Base-by-base conservation (phyloP, 2,329 filamentous ascomycete species). In the Exophiala dermatitidis region DNA sequence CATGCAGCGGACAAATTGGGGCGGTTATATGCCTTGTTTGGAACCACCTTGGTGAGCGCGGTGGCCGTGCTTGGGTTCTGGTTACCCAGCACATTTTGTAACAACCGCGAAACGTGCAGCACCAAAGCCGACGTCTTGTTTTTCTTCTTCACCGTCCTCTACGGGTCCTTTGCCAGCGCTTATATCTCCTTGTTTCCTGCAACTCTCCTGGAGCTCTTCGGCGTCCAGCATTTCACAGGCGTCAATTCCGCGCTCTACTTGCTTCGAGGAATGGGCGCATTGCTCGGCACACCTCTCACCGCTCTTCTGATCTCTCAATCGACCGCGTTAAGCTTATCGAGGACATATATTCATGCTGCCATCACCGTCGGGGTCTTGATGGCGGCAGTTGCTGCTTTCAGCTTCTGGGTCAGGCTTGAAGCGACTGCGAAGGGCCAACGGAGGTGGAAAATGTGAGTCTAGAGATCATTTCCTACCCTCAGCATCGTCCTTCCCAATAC, bases 101-200 rank as follows among this genome's bases (percentile, higher is more conserved):
- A 38, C 4, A 19, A 19, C 19, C 19, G 19, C 19, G 19, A 19
- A 19, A 19, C 19, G 19, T 19, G 19, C 19, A 19, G 19, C 19
- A 41, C n/a, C 62, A 61, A 2, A 64, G 61, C 52, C 28, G 28
- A 37, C 12, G 43, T 8, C n/a, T 30, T 28, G 10, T 30, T 10
- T 1, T 43, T 64, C 5, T 46, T 66, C 5, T 49, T 67, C 9
- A 54, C 63, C 1, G 62, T 65, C 0, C 42, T 65, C 1, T 71
- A 71, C 33, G 68, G 69, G n/a, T 52, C 64, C 4, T 68, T 68
- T 43, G 69, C 68, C 4, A 63, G 65, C 26, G 68, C 69, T 2
- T 71, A 71, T 53, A 65, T 71, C 30, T 65, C 66, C 10, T 59
- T 71, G 1, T 71, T 71, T 42, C 69, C 70, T 1, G 63, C 70